These are phyloP conservation scores for Citrus hindsii DNA, from an alignment of 345 rosid species.

Conservation along the genomic window DNA sequence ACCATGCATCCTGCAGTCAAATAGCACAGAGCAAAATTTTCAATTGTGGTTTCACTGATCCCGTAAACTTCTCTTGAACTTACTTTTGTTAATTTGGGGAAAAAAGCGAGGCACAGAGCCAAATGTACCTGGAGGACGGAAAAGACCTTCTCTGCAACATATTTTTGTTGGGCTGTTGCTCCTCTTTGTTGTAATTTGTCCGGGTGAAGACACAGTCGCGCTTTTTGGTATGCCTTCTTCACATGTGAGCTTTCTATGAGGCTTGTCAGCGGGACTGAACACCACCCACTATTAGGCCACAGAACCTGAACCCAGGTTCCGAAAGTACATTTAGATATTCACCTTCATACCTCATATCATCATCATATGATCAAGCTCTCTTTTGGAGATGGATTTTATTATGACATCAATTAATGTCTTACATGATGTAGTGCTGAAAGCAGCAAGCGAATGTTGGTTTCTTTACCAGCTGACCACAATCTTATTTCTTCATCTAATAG, in stretches of 20 bases:
- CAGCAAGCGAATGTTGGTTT: constrained; percentile 64
- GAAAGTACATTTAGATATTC: neutral
- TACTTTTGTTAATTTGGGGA: neutral
- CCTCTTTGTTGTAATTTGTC: constrained; percentile 90
- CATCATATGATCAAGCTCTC: neutral
- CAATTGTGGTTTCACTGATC: neutral
- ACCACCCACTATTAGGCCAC: constrained; percentile 81
- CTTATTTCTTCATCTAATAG: constrained; percentile 55
- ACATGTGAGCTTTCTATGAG: constrained; percentile 70
- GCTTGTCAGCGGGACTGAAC: constrained; percentile 45
- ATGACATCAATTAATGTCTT: constrained; percentile 13
- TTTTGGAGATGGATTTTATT: neutral
- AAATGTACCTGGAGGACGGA: constrained; percentile 69
- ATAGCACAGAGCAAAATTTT: neutral
- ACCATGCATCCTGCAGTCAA: constrained; percentile 69
- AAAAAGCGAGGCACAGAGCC: neutral
- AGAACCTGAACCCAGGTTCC: constrained; percentile 46
- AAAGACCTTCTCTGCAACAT: constrained; percentile 70
- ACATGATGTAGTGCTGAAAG: constrained; percentile 80
- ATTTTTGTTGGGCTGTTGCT: constrained; percentile 60
- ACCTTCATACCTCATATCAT: neutral
- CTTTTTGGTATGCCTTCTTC: constrained; percentile 90
- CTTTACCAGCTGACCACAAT: constrained; percentile 79
- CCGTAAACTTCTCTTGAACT: neutral
- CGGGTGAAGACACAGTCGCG: constrained; percentile 91